phyloP scores from a whole-genome alignment of 2,329 filamentous ascomycete genomes.

The Stagonosporopsis rhizophila region DNA sequence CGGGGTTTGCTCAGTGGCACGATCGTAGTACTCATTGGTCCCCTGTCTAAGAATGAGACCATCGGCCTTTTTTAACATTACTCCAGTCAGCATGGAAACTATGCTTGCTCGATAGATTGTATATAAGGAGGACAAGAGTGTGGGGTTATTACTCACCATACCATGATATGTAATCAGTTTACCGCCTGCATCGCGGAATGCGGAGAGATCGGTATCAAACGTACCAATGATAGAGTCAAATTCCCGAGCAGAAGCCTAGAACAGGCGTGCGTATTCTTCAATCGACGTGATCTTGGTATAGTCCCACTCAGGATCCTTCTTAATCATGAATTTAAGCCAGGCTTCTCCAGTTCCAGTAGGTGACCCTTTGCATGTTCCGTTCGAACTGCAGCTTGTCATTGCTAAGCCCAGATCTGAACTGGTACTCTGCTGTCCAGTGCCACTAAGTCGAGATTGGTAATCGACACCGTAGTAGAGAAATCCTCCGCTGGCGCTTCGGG shows the following conservation, averaged over 20 bases:
- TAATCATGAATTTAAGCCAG: conserved; percentile 25
- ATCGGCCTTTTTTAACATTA: too few relatives aligned
- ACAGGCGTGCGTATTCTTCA: conserved; percentile 15
- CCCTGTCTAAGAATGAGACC: neutral
- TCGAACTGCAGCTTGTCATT: conserved; percentile 15
- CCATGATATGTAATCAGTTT: too few relatives aligned
- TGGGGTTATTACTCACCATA: too few relatives aligned
- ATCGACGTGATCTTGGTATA: conserved; percentile 13
- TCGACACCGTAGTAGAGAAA: conserved; percentile 24
- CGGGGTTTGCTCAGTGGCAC: neutral
- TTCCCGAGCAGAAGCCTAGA: too few relatives aligned
- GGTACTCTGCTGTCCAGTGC: neutral
- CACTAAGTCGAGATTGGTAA: conserved; percentile 15
- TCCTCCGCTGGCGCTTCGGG: conserved; percentile 15
- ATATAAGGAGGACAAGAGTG: too few relatives aligned
- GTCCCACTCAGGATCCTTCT: conserved; percentile 17
- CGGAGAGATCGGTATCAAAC: too few relatives aligned
- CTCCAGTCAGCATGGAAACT: too few relatives aligned
- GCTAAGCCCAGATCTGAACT: conserved; percentile 14
- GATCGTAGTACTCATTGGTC: neutral
- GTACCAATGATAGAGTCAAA: too few relatives aligned
- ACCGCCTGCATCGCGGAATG: too few relatives aligned
- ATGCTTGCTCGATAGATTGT: too few relatives aligned
- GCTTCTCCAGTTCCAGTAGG: conserved; percentile 17
- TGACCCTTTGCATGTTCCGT: conserved; percentile 18